These are phyloP conservation scores for Crataegus laevigata DNA, from an alignment of 306 rosid species.

Conservation along the genomic window DNA sequence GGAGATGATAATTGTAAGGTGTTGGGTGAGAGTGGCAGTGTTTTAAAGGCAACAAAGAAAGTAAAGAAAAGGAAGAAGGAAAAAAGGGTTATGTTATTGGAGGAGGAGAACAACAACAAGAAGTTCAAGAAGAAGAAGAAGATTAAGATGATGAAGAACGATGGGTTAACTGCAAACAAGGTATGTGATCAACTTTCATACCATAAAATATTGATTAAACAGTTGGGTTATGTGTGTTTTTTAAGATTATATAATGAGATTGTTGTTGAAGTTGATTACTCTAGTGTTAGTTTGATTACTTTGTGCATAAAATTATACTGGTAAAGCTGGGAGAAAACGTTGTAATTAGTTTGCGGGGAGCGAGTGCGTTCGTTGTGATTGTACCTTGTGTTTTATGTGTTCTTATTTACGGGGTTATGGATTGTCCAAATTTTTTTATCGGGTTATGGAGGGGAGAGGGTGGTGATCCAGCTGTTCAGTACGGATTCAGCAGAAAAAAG, in stretches of 20 bases:
- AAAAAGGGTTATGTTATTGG: constrained; percentile 27
- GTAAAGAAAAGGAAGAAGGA: constrained; percentile 29
- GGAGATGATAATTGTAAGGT: constrained; percentile 12
- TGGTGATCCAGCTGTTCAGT: constrained; percentile 58
- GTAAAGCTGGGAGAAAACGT: constrained; percentile 54
- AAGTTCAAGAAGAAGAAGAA: constrained; percentile 33
- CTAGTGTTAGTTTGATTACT: constrained; percentile 6
- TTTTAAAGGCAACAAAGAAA: constrained; percentile 30
- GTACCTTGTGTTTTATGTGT: constrained; percentile 21
- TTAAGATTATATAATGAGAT: not conserved
- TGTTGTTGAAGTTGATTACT: not conserved
- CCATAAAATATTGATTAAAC: constrained; percentile 18
- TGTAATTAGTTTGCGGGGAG: constrained; percentile 12
- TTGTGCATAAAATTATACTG: constrained; percentile 46
- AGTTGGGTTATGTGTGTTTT: not conserved
- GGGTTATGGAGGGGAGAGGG: constrained; percentile 21
- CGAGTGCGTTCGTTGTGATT: constrained; percentile 4
- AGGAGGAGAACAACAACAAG: constrained; percentile 3
- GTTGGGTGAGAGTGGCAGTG: constrained; percentile 7
- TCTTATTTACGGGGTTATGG: constrained; percentile 23
- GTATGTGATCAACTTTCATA: constrained; percentile 32
- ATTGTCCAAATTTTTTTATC: not conserved
- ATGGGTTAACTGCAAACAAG: constrained; percentile 38
- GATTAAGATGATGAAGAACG: constrained; percentile 2
- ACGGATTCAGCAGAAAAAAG: constrained; percentile 30